Conservation (phyloP, 495 filamentous ascomycete genomes). For the Hypoxylon trugodes region DNA sequence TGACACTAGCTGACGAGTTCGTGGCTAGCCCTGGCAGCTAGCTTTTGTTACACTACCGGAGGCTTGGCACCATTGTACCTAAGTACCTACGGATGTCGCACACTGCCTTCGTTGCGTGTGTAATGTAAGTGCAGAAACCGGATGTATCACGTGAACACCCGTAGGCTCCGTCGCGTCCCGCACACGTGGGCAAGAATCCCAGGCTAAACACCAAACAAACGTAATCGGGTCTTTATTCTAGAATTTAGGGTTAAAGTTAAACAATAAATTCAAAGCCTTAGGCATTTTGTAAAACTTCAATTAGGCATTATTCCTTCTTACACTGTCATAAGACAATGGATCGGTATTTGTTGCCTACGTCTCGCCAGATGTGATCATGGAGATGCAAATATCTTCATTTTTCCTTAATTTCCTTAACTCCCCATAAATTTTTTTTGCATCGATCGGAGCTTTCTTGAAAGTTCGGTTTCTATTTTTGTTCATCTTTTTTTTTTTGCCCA, state of each 20-base stretch:
- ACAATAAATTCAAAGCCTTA: not conserved
- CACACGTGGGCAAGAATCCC: slow-evolving; percentile 21
- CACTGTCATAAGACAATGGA: slow-evolving; percentile 9
- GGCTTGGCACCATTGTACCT: not conserved
- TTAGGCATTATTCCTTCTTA: not conserved
- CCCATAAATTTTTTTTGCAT: not conserved
- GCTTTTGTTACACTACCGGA: not conserved
- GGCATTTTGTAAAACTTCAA: slow-evolving; percentile 2
- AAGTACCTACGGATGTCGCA: not conserved
- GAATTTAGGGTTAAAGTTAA: not conserved
- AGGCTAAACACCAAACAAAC: not conserved
- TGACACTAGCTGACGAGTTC: slow-evolving; percentile 21
- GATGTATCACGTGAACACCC: slow-evolving; percentile 34
- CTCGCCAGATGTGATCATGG: not conserved
- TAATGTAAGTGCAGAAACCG: too few relatives aligned
- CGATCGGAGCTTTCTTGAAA: not conserved
- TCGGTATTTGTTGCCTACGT: slow-evolving; percentile 19
- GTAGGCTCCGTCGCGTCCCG: slow-evolving; percentile 29
- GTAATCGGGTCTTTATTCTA: slow-evolving; percentile 5
- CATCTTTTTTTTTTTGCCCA: too few relatives aligned
- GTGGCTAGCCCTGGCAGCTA: not conserved
- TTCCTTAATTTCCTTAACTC: not conserved
- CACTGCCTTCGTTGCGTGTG: too few relatives aligned
- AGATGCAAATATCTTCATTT: not conserved
- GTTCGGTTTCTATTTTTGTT: not conserved